Conservation (phyloP, 495 filamentous ascomycete species). For the Aspergillus saccharolyticus region DNA sequence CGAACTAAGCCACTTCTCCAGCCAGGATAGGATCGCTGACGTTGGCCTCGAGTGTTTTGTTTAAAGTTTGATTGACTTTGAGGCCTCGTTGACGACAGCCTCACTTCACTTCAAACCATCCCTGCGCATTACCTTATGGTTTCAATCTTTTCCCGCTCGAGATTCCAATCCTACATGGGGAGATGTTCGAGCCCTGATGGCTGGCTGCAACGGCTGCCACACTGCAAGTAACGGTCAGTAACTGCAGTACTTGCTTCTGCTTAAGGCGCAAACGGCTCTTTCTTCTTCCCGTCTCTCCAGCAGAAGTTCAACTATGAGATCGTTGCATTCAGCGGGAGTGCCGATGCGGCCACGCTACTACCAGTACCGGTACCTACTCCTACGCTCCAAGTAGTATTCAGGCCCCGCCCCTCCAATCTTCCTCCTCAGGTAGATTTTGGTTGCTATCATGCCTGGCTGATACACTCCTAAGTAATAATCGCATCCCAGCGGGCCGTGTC, state of each 20-base stretch:
- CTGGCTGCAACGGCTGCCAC: not conserved
- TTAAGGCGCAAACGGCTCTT: not conserved
- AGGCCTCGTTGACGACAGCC: not conserved
- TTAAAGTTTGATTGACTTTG: not conserved
- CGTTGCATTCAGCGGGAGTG: not conserved
- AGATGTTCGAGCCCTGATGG: not conserved
- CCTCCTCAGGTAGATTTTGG: not conserved
- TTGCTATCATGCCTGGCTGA: not conserved
- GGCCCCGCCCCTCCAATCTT: not conserved
- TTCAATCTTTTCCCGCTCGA: not conserved
- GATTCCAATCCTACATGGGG: not conserved
- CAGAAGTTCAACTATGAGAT: too few species aligned
- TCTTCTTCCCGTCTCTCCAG: not conserved
- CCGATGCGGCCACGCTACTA: not conserved
- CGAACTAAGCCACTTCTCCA: not conserved
- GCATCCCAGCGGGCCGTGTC: not conserved
- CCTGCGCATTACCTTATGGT: not conserved
- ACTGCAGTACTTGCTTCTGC: not conserved
- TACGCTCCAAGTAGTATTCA: too few species aligned
- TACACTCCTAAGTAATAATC: not conserved
- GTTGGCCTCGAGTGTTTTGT: not conserved
- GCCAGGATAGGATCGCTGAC: not conserved
- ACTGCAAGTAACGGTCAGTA: not conserved
- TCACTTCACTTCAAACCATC: not conserved
- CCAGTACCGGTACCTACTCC: not conserved